A percentile compares a stretch with the other conserved stretches of the same genome.
Evolutionary conservation across 1,284 basidiomycete genomes (phyloP).

Genomic region (Rhizoctonia solani): DNA sequence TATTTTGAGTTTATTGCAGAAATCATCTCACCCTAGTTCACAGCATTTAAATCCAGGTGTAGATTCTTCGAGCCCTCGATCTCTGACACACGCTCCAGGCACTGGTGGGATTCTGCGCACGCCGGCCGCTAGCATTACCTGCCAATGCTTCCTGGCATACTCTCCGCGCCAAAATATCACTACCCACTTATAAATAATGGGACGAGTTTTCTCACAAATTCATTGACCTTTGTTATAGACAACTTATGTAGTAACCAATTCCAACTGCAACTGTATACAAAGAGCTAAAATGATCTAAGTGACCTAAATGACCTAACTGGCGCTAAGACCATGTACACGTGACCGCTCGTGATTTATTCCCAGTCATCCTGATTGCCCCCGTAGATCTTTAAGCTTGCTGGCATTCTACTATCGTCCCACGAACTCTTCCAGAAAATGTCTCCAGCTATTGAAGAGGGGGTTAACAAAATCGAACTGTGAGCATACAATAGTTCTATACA

Average conservation of each 20-base stretch:
- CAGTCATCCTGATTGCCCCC: constrained; percentile 19
- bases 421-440: background rate
- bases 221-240: too few relatives aligned
- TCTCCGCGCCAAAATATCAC: too few relatives aligned
- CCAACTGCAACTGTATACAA: too few relatives aligned
- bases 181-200: too few relatives aligned
- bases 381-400: constrained; percentile 6
- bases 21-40: background rate
- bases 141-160: too few relatives aligned
- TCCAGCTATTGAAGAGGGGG: constrained; percentile 20
- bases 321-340: constrained; percentile 17
- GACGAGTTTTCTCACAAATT: too few relatives aligned
- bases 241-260: too few relatives aligned
- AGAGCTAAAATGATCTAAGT: too few relatives aligned
- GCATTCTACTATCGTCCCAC: background rate
- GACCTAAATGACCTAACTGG: background rate
- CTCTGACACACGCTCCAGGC: constrained; percentile 62
- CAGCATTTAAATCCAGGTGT: constrained; percentile 82
- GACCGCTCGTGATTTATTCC: constrained; percentile 28
- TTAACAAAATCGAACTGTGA: constrained; percentile 12
- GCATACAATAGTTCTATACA: background rate
- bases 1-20: background rate
- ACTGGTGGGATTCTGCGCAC: constrained; percentile 65
- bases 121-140: constrained; percentile 20
- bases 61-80: constrained; percentile 75